Evolutionary conservation across 768 basidiomycete genomes (phyloP).

Genomic region (Hemileccinum impolitum): DNA sequence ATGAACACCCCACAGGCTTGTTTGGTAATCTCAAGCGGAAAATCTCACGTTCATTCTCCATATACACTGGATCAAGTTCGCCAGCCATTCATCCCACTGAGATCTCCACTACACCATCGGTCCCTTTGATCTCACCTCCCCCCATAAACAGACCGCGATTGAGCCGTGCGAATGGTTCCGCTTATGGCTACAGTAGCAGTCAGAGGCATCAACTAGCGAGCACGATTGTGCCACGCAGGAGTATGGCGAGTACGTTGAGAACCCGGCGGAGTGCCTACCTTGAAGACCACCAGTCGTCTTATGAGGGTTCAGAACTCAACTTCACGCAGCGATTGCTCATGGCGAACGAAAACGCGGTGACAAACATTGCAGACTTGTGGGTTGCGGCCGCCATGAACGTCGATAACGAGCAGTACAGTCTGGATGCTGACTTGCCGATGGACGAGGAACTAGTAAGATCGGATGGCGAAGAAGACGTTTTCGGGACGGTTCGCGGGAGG

Average conservation of each 20-base stretch:
- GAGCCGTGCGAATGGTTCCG: slow-evolving; percentile 68
- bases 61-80: slow-evolving; percentile 54
- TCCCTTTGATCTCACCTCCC: slow-evolving; percentile 46
- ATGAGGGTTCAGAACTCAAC: slow-evolving; percentile 58
- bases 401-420: slow-evolving; percentile 76
- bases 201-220: slow-evolving; percentile 55
- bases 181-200: slow-evolving; percentile 68
- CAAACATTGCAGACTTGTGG: slow-evolving; percentile 95
- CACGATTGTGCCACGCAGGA: slow-evolving; percentile 47
- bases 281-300: slow-evolving; percentile 41
- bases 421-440: slow-evolving; percentile 28
- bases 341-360: slow-evolving; percentile 94
- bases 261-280: slow-evolving; percentile 47
- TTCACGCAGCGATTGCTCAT: slow-evolving; percentile 86
- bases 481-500: slow-evolving; percentile 18
- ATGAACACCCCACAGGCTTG: slow-evolving; percentile 33
- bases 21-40: slow-evolving; percentile 44
- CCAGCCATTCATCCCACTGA: slow-evolving; percentile 37
- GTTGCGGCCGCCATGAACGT: slow-evolving; percentile 95
- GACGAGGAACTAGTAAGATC: slow-evolving; percentile 24
- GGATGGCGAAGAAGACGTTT: slow-evolving; percentile 46
- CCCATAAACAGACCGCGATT: slow-evolving; percentile 43
- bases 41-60: slow-evolving; percentile 54
- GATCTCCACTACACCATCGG: slow-evolving; percentile 35
- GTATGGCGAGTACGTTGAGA: slow-evolving; percentile 49